Percentiles rank a stretch among this genome's conserved stretches.
phyloP scores from a whole-genome alignment of 768 basidiomycete genomes.

The Suillus ampliporus region DNA sequence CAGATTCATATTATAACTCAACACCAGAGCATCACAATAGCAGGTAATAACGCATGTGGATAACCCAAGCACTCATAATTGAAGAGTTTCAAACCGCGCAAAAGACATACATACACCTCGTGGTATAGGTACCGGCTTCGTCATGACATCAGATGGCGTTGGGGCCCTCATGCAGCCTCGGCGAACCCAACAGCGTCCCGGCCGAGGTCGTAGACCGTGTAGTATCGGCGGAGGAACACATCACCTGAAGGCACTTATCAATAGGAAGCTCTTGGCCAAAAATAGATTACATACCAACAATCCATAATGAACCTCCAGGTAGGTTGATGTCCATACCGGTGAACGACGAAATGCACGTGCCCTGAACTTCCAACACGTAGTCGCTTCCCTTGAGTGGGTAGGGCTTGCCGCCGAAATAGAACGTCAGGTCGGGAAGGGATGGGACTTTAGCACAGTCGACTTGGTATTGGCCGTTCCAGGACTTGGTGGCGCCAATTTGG shows the following conservation, averaged over 20 bases:
- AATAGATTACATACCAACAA: constrained; percentile 64
- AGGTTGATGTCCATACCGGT: constrained; percentile 89
- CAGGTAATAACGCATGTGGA: background rate
- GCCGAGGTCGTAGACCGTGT: constrained; percentile 87
- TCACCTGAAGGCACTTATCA: constrained; percentile 55
- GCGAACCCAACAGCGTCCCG: constrained; percentile 88
- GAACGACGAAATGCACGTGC: constrained; percentile 94
- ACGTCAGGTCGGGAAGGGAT: constrained; percentile 80
- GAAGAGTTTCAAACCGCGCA: background rate
- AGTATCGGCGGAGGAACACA: constrained; percentile 90
- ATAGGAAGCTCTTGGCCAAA: constrained; percentile 13
- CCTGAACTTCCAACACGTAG: constrained; percentile 89
- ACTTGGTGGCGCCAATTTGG: constrained; percentile 91
- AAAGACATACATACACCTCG: background rate
- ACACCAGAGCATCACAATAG: background rate
- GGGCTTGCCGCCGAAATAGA: constrained; percentile 81
- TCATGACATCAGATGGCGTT: background rate
- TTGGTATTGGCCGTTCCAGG: constrained; percentile 96
- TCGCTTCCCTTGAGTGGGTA: constrained; percentile 84
- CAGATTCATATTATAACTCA: background rate
- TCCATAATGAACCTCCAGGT: constrained; percentile 84
- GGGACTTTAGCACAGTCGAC: constrained; percentile 88
- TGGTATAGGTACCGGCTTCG: background rate
- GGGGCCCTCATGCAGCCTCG: constrained; percentile 34
- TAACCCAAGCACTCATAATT: background rate